phyloP scores from a whole-genome alignment of 2,329 filamentous ascomycete genomes.

The Ambrosiella beaveri region DNA sequence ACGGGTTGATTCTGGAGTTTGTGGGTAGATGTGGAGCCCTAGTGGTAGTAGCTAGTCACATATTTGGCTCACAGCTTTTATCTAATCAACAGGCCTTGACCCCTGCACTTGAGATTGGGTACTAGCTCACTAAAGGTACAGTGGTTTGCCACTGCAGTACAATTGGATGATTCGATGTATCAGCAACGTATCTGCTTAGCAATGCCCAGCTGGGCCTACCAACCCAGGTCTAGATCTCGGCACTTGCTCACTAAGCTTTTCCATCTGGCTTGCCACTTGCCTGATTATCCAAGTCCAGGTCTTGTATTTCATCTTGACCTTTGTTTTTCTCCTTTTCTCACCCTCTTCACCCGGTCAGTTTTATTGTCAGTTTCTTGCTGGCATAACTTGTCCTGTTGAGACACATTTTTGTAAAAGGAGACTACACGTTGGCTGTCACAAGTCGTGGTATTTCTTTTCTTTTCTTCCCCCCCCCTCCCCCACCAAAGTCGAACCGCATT shows the following conservation, averaged over 20 bases:
- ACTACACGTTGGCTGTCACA: constrained; percentile 8
- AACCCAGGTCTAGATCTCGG: neutral
- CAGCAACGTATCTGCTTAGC: neutral
- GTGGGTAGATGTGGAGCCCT: constrained; percentile 2
- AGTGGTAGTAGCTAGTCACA: neutral
- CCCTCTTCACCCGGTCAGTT: constrained; percentile 12
- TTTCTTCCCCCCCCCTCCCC: constrained; percentile 2
- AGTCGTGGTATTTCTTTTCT: constrained; percentile 10
- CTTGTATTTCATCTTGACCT: constrained; percentile 7
- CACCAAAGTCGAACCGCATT: neutral
- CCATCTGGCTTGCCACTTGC: neutral
- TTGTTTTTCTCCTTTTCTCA: constrained; percentile 11
- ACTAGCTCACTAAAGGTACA: too few relatives aligned
- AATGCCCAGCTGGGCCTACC: neutral
- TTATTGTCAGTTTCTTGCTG: constrained; percentile 14
- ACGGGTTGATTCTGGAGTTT: neutral
- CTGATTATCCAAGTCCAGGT: neutral
- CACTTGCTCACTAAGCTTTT: neutral
- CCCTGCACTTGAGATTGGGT: too few relatives aligned
- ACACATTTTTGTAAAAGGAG: constrained; percentile 10
- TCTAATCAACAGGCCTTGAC: neutral
- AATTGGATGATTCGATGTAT: too few relatives aligned
- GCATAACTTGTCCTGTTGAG: constrained; percentile 14
- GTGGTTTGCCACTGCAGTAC: too few relatives aligned
- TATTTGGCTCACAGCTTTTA: neutral